phyloP scores from a whole-genome alignment of 345 rosid species.

The Anastatica hierochuntica region DNA sequence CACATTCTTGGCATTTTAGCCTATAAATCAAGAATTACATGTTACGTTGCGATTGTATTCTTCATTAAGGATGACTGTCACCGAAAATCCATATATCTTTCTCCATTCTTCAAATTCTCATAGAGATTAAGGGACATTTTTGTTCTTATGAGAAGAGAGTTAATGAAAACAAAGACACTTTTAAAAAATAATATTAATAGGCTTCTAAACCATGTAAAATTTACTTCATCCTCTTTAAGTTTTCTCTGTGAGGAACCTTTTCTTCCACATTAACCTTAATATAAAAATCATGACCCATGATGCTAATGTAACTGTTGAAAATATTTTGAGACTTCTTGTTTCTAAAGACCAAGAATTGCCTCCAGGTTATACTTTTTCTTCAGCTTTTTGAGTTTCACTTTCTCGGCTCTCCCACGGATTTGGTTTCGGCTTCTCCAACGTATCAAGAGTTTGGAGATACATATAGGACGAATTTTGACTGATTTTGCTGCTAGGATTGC shows the following conservation, averaged over 20 bases:
- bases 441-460: constrained; percentile 59
- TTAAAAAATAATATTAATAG: too few relatives aligned
- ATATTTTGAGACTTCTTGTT: constrained; percentile 1
- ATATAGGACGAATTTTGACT: constrained; percentile 58
- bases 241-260: constrained; percentile 3
- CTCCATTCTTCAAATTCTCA: too few relatives aligned
- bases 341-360: constrained; percentile 84
- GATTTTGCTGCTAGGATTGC: constrained; percentile 55
- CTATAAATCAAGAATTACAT: too few relatives aligned
- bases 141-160: not conserved
- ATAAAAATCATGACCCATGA: constrained; percentile 9
- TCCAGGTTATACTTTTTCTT: constrained; percentile 80
- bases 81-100: too few relatives aligned
- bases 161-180: not conserved
- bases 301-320: constrained; percentile 7
- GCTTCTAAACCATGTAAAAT: constrained; percentile 1
- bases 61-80: too few relatives aligned
- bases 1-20: too few relatives aligned
- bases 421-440: constrained; percentile 45
- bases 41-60: too few relatives aligned
- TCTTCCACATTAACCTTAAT: not conserved
- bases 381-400: constrained; percentile 34
- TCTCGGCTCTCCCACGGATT: constrained; percentile 45
- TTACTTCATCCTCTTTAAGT: too few relatives aligned
- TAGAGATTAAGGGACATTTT: too few relatives aligned